Evolutionary conservation across 495 filamentous ascomycete species (phyloP).

Genomic region (Mycothermus thermophilus): DNA sequence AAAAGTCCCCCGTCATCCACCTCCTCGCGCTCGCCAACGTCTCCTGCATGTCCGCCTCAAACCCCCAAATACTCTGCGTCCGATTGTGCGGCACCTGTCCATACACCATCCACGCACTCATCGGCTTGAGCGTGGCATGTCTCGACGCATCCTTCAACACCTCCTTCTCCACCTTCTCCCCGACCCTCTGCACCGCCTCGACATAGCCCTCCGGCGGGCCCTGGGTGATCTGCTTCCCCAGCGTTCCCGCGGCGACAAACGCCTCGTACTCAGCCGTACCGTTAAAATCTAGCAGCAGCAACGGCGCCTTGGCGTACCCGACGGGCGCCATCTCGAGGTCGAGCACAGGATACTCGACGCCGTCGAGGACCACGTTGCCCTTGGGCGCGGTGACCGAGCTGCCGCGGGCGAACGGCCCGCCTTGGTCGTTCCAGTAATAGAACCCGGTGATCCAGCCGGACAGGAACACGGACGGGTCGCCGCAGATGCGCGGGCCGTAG

Average conservation of each 20-base stretch:
- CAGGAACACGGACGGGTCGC: conserved; percentile 16
- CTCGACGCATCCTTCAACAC: not conserved
- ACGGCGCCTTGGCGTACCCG: conserved; percentile 18
- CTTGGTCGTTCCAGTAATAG: conserved; percentile 37
- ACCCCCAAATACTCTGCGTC: no score
- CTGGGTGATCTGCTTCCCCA: conserved; percentile 16
- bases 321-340: conserved; percentile 16
- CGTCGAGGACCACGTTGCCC: conserved; percentile 6
- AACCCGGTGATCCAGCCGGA: conserved; percentile 39
- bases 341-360: conserved; percentile 1
- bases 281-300: conserved; percentile 16
- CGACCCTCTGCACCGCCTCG: no score
- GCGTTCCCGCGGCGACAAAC: conserved; percentile 15
- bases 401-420: no score
- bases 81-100: no score
- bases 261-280: conserved; percentile 11
- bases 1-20: no score
- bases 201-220: conserved; percentile 14
- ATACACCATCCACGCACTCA: conserved; percentile 20
- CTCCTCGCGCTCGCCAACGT: no score
- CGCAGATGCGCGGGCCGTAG: conserved; percentile 2
- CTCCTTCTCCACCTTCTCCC: no score
- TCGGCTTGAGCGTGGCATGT: conserved; percentile 15
- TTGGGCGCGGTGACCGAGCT: conserved; percentile 16
- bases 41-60: no score